These are phyloP conservation scores for Phaeosphaeriaceae sp. DNA, from an alignment of 2,329 filamentous ascomycete species.

Conservation along the genomic window DNA sequence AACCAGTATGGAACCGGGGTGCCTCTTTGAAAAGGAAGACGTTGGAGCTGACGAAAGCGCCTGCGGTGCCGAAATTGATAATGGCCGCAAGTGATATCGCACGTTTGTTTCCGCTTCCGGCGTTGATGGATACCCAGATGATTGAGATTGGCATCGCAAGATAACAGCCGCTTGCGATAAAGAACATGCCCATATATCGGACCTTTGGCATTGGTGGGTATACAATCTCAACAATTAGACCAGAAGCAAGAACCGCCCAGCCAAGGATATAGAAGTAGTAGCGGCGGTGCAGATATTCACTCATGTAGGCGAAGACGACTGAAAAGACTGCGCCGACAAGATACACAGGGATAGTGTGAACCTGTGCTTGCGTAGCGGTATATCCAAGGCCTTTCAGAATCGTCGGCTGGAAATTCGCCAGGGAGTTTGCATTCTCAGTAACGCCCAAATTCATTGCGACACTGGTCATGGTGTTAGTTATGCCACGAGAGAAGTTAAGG, in stretches of 20 bases:
- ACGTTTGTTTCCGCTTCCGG: conserved; percentile 36
- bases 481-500: conserved; percentile 31
- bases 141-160: conserved; percentile 63
- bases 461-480: conserved; percentile 8
- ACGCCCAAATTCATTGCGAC: conserved; percentile 38
- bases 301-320: conserved; percentile 37
- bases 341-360: conserved; percentile 46
- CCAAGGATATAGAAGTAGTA: conserved; percentile 41
- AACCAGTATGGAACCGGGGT: conserved; percentile 34
- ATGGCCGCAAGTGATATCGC: conserved; percentile 28
- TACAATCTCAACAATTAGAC: conserved; percentile 58
- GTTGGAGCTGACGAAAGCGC: conserved; percentile 60
- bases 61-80: conserved; percentile 57
- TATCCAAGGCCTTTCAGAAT: conserved; percentile 46
- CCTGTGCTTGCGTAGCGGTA: conserved; percentile 40
- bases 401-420: conserved; percentile 43
- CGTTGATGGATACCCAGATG: conserved; percentile 64
- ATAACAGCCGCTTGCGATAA: conserved; percentile 61
- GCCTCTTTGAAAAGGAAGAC: conserved; percentile 36
- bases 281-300: conserved; percentile 33
- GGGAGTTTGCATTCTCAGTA: conserved; percentile 40
- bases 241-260: conserved; percentile 51
- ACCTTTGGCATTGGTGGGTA: conserved; percentile 49
- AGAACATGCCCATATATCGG: conserved; percentile 60
- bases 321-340: conserved; percentile 37